These are phyloP conservation scores for Pseudomicrostroma phylloplanum DNA, from an alignment of 1,284 basidiomycete genomes.

Conservation along the genomic window DNA sequence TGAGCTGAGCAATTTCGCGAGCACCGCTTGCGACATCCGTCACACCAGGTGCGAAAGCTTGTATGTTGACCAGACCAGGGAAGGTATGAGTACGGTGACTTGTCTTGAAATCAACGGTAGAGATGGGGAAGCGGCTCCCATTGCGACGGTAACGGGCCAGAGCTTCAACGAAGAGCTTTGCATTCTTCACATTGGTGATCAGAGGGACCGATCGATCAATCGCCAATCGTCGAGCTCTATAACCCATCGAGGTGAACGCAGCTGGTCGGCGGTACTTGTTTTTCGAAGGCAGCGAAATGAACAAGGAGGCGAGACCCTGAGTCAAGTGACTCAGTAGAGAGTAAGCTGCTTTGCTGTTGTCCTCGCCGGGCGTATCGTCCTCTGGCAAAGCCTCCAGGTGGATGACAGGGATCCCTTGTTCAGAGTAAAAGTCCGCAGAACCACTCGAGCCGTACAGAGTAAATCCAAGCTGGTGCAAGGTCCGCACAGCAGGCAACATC, in stretches of 20 bases:
- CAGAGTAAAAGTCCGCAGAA: constrained; percentile 61
- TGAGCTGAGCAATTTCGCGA: constrained; percentile 58
- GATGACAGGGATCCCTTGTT: constrained; percentile 47
- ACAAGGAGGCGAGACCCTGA: constrained; percentile 59
- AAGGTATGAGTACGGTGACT: constrained; percentile 79
- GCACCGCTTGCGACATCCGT: constrained; percentile 56
- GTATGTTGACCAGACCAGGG: constrained; percentile 85
- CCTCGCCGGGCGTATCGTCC: constrained; percentile 39
- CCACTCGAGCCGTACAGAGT: constrained; percentile 95
- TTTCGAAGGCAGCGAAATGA: constrained; percentile 97
- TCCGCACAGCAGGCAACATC: constrained; percentile 91
- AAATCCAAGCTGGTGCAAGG: constrained; percentile 85
- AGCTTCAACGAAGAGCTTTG: constrained; percentile 92
- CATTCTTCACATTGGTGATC: constrained; percentile 98
- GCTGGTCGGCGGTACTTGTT: constrained; percentile 96
- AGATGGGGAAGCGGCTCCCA: constrained; percentile 72
- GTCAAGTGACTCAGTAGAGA: constrained; percentile 48
- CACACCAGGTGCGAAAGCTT: constrained; percentile 76
- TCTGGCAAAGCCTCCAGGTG: constrained; percentile 49
- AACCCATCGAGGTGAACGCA: constrained; percentile 93
- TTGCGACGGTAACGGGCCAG: constrained; percentile 64
- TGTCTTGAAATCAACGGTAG: constrained; percentile 87
- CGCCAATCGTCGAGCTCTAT: constrained; percentile 95
- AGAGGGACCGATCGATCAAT: constrained; percentile 96
- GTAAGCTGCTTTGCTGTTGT: constrained; percentile 43